A percentile compares a stretch with the other conserved stretches of the same genome.
Conservation (phyloP, 116 monocot species). For the Zostera marina region DNA sequence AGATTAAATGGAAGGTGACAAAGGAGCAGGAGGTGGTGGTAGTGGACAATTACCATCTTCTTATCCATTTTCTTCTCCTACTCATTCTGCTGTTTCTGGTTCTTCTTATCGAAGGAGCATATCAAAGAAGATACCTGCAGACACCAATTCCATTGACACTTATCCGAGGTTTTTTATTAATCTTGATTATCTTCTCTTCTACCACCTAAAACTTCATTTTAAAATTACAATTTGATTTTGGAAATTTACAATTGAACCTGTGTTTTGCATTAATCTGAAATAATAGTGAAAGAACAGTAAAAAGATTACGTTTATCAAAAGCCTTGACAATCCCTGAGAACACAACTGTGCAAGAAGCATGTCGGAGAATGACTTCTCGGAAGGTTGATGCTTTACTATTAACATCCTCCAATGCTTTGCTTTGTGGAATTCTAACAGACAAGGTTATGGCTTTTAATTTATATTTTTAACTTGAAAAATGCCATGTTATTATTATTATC, state of each 20-base stretch:
- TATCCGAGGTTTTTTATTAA: too few relatives aligned
- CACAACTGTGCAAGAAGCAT: not conserved
- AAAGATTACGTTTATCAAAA: not conserved
- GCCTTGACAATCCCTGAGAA: not conserved
- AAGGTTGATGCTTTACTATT: not conserved
- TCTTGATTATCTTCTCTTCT: too few relatives aligned
- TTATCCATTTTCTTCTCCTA: too few relatives aligned
- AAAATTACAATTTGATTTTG: not conserved
- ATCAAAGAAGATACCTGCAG: too few relatives aligned
- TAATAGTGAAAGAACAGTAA: not conserved
- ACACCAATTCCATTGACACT: too few relatives aligned
- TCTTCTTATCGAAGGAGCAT: too few relatives aligned
- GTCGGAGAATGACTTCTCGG: not conserved
- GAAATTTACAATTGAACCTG: not conserved
- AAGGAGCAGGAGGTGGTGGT: too few relatives aligned
- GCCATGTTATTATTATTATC: too few relatives aligned
- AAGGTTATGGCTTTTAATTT: not conserved
- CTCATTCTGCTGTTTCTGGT: too few relatives aligned
- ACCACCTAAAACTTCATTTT: too few relatives aligned
- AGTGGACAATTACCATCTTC: too few relatives aligned
- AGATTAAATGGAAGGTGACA: too few relatives aligned
- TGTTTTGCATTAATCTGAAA: not conserved
- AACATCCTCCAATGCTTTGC: not conserved
- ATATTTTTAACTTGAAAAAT: not conserved
- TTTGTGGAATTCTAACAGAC: not conserved